Conservation (phyloP, 2,329 filamentous ascomycete species). For the Diaporthe australafricana region DNA sequence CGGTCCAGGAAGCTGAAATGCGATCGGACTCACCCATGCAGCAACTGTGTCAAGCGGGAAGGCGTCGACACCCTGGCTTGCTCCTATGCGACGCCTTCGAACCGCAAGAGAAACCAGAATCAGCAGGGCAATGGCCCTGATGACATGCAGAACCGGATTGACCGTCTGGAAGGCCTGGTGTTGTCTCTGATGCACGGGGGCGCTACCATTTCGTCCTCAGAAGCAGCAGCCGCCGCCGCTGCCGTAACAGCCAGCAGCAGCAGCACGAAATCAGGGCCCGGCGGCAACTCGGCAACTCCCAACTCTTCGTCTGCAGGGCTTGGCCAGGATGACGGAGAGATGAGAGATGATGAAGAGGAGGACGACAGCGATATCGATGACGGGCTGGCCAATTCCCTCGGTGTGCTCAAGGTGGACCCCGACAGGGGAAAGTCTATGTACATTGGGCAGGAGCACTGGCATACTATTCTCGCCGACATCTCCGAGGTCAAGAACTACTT, state of each 20-base stretch:
- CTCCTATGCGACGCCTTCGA: conserved; percentile 80
- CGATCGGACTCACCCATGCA: conserved; percentile 89
- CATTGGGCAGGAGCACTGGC: conserved; percentile 86
- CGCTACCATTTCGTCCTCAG: conserved; percentile 56
- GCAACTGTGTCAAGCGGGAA: conserved; percentile 94
- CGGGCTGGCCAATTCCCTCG: conserved; percentile 77
- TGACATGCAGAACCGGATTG: conserved; percentile 99
- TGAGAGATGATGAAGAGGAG: conserved; percentile 64
- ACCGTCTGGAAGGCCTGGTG: conserved; percentile 91
- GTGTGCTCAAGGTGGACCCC: conserved; percentile 83
- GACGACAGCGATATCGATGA: conserved; percentile 79
- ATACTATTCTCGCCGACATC: conserved; percentile 83
- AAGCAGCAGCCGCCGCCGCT: conserved; percentile 47
- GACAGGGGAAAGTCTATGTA: conserved; percentile 85
- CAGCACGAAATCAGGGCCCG: conserved; percentile 47
- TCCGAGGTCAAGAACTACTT: conserved; percentile 96
- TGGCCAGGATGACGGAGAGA: conserved; percentile 65
- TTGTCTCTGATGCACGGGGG: conserved; percentile 94
- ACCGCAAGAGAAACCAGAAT: conserved; percentile 79
- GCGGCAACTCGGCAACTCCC: conserved; percentile 53
- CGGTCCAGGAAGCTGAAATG: conserved; percentile 98
- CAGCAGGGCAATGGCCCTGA: conserved; percentile 76
- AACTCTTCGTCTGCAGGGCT: conserved; percentile 60
- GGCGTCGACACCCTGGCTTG: conserved; percentile 84
- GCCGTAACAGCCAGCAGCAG: conserved; percentile 42